A percentile compares a stretch with the other conserved stretches of the same genome.
Evolutionary conservation across 225 moss, liverwort and hornwort species (phyloP).

Genomic region (Neckera pumila): DNA sequence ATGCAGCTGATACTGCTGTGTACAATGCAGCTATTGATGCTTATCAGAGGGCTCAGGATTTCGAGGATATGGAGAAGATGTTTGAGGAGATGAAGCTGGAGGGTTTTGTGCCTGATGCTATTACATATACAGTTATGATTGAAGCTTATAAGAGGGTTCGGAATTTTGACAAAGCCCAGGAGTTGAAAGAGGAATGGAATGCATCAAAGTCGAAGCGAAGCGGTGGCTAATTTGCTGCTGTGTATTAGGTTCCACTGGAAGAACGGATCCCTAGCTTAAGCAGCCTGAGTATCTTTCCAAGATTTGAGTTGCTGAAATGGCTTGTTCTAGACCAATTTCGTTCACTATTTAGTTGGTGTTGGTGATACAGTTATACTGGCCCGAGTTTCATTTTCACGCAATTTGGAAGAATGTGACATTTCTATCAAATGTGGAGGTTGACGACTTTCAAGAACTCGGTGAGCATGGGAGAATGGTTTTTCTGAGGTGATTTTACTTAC

Average conservation of each 20-base stretch:
- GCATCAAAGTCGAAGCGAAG: not conserved
- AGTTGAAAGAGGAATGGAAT: slow-evolving; percentile 24
- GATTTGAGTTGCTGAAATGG: not conserved
- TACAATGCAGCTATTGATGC: slow-evolving; percentile 74
- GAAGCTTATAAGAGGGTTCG: slow-evolving; percentile 39
- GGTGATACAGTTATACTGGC: not conserved
- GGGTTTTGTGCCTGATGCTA: slow-evolving; percentile 37
- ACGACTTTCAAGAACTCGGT: not conserved
- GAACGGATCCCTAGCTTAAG: not conserved
- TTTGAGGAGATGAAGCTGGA: slow-evolving; percentile 57
- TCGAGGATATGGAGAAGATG: slow-evolving; percentile 40
- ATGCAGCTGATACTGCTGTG: slow-evolving; percentile 57
- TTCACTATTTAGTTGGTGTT: not conserved
- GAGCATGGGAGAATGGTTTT: not conserved
- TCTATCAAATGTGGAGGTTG: not conserved
- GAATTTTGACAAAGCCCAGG: slow-evolving; percentile 15
- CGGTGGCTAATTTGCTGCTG: not conserved
- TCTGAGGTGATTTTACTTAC: not conserved
- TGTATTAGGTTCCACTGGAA: not conserved
- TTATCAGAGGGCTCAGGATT: slow-evolving; percentile 35
- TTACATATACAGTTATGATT: slow-evolving; percentile 54
- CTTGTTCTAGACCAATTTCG: not conserved
- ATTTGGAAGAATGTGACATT: not conserved
- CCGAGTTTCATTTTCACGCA: not conserved
- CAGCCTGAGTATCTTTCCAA: not conserved